Conservation (phyloP, 148 eudicot species). For the Oxyria digyna region DNA sequence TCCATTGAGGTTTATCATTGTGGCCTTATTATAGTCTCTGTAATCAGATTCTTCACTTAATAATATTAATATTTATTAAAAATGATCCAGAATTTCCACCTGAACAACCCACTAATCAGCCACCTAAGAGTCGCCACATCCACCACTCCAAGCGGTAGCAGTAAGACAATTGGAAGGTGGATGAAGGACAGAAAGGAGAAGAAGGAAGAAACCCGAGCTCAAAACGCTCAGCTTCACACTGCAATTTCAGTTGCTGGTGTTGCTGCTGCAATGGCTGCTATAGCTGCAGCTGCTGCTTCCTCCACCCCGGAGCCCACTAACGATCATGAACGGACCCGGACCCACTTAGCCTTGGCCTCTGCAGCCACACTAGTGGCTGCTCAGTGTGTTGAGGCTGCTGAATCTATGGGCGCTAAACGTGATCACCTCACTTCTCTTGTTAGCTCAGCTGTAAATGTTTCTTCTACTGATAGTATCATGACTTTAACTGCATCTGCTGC, state of each 20-base stretch:
- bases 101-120: conserved; percentile 33
- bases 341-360: conserved; percentile 82
- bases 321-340: conserved; percentile 58
- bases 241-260: conserved; percentile 89
- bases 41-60: too few relatives aligned
- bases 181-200: conserved; percentile 78
- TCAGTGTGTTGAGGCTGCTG: conserved; percentile 94
- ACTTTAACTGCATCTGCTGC: conserved; percentile 92
- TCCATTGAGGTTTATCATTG: not conserved
- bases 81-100: conserved; percentile 44
- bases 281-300: conserved; percentile 82
- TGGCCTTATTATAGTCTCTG: too few relatives aligned
- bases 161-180: conserved; percentile 95
- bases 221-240: conserved; percentile 80
- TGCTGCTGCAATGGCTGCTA: conserved; percentile 92
- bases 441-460: conserved; percentile 87
- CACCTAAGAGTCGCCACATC: conserved; percentile 34
- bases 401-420: conserved; percentile 84
- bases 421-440: conserved; percentile 71
- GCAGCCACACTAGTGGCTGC: conserved; percentile 95
- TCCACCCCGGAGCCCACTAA: conserved; percentile 45
- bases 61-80: not conserved
- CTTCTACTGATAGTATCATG: conserved; percentile 82
- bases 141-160: conserved; percentile 32
- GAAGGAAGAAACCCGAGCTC: conserved; percentile 77